Evolutionary conservation across 495 filamentous ascomycete genomes (phyloP), one percentile per base, ranked within the genome.

Genomic region (Neurospora tetrasperma): DNA sequence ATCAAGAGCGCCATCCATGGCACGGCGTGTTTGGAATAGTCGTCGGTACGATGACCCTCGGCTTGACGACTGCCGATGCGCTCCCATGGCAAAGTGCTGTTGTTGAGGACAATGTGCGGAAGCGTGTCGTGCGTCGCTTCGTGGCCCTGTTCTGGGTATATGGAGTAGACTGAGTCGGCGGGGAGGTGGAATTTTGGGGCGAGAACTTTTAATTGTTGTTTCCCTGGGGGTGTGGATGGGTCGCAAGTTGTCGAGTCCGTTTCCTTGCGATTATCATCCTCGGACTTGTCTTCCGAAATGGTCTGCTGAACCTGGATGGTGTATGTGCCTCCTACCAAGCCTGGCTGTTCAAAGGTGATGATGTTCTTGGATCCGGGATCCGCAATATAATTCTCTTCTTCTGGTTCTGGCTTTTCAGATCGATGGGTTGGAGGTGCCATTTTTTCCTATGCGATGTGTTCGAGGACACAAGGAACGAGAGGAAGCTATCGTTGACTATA

Each of bases 41-140:
- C 62, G 3, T 74, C 41, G 16, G 59, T 54, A 59, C 42, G 71
- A n/a, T 79, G 11, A 59, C 27, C 20, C 48, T 59, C 48, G 0
- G 48, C 48, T 27, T 31, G 20, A 4, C 16, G 3, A 6, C 48
- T 59, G 20, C 20, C 23, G 48, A 14, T 59, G 48, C 48, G 75
- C 69, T 86, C 82, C 87, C 86, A 88, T 0, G 86, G 87, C 1
- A 86, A 66, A 46, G 84, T 79, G 0, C 83, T 80, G 71, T 87
- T 84, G n/a, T 76, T 84, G 38, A 88, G 76, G 0, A 87, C 83
- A 1, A 88, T 75, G 72, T 89, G 87, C 0, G 86, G 85, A 7
- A 87, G 76, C 1, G 82, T 82, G 27, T 75, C 39, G 6, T 68
- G 73, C 5, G 74, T 62, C 27, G 83, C 86, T 5, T 70, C 39